phyloP scores from a whole-genome alignment of 1,284 basidiomycete species.

The Cryptococcus hybrid region DNA sequence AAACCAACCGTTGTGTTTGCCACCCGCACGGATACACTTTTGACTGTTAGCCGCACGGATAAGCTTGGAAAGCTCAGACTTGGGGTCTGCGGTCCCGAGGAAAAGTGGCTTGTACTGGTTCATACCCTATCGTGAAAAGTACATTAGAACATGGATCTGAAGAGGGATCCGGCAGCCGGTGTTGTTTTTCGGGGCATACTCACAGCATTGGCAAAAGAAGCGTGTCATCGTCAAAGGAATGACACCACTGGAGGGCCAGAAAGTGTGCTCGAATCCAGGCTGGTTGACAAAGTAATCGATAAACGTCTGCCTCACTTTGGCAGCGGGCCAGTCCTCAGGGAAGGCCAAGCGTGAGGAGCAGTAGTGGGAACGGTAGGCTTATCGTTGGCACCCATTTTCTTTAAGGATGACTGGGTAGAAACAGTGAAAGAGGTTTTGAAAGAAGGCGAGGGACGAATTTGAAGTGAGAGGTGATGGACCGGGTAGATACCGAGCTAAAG shows the following conservation, averaged over 20 bases:
- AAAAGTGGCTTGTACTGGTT: constrained; percentile 99
- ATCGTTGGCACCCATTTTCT: constrained; percentile 27
- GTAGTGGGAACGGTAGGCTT: constrained; percentile 38
- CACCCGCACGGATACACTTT: constrained; percentile 97
- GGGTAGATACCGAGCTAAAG: background rate
- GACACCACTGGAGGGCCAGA: constrained; percentile 89
- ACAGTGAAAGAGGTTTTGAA: background rate
- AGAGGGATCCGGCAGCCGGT: background rate
- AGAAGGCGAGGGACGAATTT: background rate
- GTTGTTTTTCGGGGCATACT: constrained; percentile 23
- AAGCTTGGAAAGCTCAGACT: constrained; percentile 83
- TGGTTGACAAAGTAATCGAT: constrained; percentile 74
- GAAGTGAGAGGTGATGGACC: background rate
- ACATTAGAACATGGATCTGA: background rate
- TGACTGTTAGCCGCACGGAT: constrained; percentile 94
- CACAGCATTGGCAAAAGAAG: constrained; percentile 89
- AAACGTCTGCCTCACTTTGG: constrained; percentile 68
- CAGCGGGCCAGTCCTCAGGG: constrained; percentile 63
- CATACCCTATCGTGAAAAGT: constrained; percentile 61
- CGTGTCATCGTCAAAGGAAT: constrained; percentile 95
- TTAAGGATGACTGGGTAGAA: background rate
- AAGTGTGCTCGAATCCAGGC: constrained; percentile 68
- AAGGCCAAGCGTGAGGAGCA: constrained; percentile 44
- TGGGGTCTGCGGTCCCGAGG: constrained; percentile 90
- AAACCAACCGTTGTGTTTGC: constrained; percentile 88